A percentile compares a stretch with the other conserved stretches of the same genome.
Conservation (phyloP, 345 rosid genomes). For the Firmiana major region DNA sequence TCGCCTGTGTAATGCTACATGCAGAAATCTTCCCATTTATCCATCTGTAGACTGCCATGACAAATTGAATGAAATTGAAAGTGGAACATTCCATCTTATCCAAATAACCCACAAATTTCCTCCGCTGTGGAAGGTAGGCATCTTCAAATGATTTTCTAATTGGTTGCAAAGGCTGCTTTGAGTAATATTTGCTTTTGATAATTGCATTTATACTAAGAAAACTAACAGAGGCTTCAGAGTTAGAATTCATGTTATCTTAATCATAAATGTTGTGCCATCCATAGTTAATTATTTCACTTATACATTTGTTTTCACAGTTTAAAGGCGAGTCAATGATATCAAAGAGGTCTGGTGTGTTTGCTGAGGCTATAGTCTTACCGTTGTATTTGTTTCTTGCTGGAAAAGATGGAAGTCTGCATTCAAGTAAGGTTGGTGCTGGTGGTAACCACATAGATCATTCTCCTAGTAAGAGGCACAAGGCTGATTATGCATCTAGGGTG, state of each 20-base stretch:
- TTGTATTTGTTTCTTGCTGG: constrained; percentile 61
- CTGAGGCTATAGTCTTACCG: constrained; percentile 70
- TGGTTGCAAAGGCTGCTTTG: neutral
- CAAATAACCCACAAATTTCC: constrained; percentile 65
- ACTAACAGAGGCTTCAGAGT: neutral
- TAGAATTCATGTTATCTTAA: neutral
- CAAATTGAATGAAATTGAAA: constrained; percentile 36
- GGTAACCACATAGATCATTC: constrained; percentile 25
- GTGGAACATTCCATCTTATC: constrained; percentile 58
- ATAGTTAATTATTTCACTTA: constrained; percentile 3
- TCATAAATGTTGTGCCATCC: neutral
- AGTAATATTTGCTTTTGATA: neutral
- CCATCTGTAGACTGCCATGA: constrained; percentile 32
- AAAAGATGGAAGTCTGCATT: constrained; percentile 33
- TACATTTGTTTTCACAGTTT: constrained; percentile 33
- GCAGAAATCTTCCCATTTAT: constrained; percentile 36
- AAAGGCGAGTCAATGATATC: constrained; percentile 38
- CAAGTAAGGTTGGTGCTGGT: constrained; percentile 8
- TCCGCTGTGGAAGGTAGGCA: constrained; percentile 41
- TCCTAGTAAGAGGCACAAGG: constrained; percentile 52
- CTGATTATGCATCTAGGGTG: constrained; percentile 21
- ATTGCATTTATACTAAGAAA: neutral
- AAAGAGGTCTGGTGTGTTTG: constrained; percentile 38
- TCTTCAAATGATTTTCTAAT: neutral
- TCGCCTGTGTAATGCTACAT: constrained; percentile 29